These are phyloP conservation scores for Marvania coccoides DNA, from an alignment of 139 green algal species.

Conservation along the genomic window DNA sequence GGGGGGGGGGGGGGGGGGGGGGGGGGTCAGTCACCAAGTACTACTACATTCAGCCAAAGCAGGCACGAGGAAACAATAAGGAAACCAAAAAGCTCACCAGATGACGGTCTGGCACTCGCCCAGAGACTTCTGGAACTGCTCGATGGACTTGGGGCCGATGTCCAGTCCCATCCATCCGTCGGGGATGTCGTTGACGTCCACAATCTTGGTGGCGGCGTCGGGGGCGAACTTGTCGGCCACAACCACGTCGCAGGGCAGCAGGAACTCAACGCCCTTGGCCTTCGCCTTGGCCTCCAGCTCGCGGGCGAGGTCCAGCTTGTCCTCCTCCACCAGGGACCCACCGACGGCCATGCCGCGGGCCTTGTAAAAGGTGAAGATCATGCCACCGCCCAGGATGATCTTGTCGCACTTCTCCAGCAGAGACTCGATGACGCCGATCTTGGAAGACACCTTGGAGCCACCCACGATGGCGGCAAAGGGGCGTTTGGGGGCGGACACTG, in stretches of 20 bases:
- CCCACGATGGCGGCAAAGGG: slow-evolving; percentile 97
- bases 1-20: neutral
- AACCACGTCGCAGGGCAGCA: slow-evolving; percentile 91
- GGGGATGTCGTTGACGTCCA: slow-evolving; percentile 71
- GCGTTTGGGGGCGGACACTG: slow-evolving; percentile 80
- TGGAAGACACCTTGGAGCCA: slow-evolving; percentile 97
- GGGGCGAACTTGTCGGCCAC: slow-evolving; percentile 92
- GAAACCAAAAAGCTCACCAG: slow-evolving; percentile 97
- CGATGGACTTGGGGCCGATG: slow-evolving; percentile 85
- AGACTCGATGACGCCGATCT: slow-evolving; percentile 98
- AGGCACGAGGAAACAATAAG: neutral
- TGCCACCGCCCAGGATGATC: slow-evolving; percentile 87
- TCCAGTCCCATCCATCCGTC: slow-evolving; percentile 99
- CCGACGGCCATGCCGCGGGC: slow-evolving; percentile 76
- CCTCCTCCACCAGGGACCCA: slow-evolving; percentile 94
- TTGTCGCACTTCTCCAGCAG: slow-evolving; percentile 93
- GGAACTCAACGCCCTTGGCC: slow-evolving; percentile 85
- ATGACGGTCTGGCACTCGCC: slow-evolving; percentile 89
- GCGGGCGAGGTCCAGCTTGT: slow-evolving; percentile 96
- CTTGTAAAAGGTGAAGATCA: slow-evolving; percentile 99
- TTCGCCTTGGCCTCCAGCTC: slow-evolving; percentile 78
- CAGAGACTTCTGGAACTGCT: slow-evolving; percentile 76
- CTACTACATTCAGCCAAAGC: neutral
- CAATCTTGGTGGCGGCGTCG: slow-evolving; percentile 77
- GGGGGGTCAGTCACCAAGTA: neutral